Percentiles rank a stretch among this genome's conserved stretches.
Conservation (phyloP, 225 moss, liverwort and hornwort genomes). For the Polytrichum commune region DNA sequence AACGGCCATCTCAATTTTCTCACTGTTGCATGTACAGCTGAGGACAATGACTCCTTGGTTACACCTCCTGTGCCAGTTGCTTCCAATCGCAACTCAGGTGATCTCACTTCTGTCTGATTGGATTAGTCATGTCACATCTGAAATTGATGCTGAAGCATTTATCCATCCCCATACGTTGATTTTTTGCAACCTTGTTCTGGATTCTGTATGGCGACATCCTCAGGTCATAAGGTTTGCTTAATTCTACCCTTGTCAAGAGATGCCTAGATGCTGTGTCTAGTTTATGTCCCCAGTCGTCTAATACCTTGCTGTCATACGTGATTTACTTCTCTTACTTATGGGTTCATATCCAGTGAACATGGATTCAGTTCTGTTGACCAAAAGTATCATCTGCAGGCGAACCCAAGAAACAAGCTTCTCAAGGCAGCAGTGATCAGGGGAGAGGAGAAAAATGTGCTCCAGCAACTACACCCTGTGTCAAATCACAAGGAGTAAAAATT, state of each 20-base stretch:
- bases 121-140: no score
- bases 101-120: not conserved
- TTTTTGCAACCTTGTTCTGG: no score
- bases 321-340: no score
- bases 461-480: slow-evolving; percentile 17
- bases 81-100: slow-evolving; percentile 22
- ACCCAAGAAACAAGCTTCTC: slow-evolving; percentile 25
- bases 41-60: slow-evolving; percentile 32
- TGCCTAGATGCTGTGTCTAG: no score
- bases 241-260: no score
- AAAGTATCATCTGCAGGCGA: slow-evolving; percentile 30
- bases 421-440: slow-evolving; percentile 5
- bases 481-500: slow-evolving; percentile 48
- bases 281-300: no score
- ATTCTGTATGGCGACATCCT: no score
- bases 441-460: slow-evolving; percentile 11
- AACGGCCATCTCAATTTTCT: slow-evolving; percentile 90
- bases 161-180: no score
- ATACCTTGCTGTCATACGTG: no score
- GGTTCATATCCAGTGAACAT: not conserved
- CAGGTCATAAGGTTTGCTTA: no score
- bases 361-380: not conserved
- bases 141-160: no score
- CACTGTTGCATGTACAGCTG: slow-evolving; percentile 36
- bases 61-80: slow-evolving; percentile 9